These are phyloP conservation scores for Sclerotinia borealis DNA, from an alignment of 2,329 filamentous ascomycete genomes.

Conservation along the genomic window DNA sequence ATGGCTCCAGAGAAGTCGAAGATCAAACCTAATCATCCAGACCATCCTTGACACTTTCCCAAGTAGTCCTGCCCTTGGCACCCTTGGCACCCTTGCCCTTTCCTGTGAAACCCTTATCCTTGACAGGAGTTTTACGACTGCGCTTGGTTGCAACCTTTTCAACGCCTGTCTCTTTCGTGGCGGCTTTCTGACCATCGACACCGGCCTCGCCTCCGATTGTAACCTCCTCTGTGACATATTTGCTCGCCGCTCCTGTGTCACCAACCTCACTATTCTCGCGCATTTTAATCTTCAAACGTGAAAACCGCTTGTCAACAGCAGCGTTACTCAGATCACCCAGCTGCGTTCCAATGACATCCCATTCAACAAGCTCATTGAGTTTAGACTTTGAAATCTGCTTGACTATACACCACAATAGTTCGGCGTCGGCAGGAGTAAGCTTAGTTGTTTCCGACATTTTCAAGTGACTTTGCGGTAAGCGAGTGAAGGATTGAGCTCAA, in stretches of 20 bases:
- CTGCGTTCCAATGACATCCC: neutral
- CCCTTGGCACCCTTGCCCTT: neutral
- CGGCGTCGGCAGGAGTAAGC: neutral
- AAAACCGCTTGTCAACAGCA: neutral
- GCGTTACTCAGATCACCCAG: neutral
- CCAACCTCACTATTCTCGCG: neutral
- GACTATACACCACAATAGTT: neutral
- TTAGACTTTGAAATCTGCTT: neutral
- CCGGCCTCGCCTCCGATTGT: neutral
- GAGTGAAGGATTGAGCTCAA: neutral
- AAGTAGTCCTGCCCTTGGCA: neutral
- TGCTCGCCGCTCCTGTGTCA: neutral
- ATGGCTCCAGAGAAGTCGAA: neutral
- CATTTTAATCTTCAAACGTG: neutral
- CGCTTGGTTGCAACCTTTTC: neutral
- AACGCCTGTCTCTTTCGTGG: neutral
- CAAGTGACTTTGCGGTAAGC: neutral
- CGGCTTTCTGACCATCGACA: neutral
- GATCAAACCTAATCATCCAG: conserved; percentile 31
- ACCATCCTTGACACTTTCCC: conserved; percentile 19
- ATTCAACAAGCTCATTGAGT: neutral
- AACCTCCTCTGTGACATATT: neutral
- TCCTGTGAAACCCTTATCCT: neutral
- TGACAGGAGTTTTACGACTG: neutral
- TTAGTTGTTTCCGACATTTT: neutral